A percentile compares a stretch with the other conserved stretches of the same genome.
Conservation (phyloP, 208 protist genomes). For the Trypanosoma avium region DNA sequence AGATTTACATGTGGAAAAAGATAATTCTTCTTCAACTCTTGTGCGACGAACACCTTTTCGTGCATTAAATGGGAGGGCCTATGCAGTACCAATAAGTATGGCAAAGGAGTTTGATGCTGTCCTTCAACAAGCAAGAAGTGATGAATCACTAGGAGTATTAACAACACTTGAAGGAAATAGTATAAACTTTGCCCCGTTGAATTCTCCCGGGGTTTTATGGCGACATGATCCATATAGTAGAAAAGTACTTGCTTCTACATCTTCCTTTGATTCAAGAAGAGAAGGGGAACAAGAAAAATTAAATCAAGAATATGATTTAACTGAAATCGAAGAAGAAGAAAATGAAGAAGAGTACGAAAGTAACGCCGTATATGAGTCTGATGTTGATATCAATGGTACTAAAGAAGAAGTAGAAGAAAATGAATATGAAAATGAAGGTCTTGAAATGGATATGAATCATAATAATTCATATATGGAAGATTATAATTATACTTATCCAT, state of each 20-base stretch:
- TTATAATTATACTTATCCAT: no score
- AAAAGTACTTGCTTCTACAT: slow-evolving; percentile 25
- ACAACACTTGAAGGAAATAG: background rate
- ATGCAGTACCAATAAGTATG: slow-evolving; percentile 37
- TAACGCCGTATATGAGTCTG: no score
- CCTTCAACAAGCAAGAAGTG: background rate
- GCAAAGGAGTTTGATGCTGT: slow-evolving; percentile 22
- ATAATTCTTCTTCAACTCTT: background rate
- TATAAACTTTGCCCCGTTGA: slow-evolving; percentile 10
- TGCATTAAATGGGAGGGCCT: slow-evolving; percentile 50
- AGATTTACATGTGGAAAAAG: background rate
- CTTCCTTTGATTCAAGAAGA: background rate
- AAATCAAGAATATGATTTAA: no score
- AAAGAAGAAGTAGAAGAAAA: no score
- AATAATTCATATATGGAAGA: no score
- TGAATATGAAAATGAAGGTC: no score
- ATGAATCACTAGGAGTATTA: background rate
- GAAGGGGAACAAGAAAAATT: background rate
- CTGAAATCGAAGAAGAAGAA: no score
- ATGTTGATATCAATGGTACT: no score
- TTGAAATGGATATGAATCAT: no score
- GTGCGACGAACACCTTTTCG: slow-evolving; percentile 30
- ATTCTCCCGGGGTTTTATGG: slow-evolving; percentile 52
- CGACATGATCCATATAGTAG: slow-evolving; percentile 73
- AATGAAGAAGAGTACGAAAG: no score